Evolutionary conservation across 345 rosid species (phyloP).

Genomic region (Iberis pinnata): DNA sequence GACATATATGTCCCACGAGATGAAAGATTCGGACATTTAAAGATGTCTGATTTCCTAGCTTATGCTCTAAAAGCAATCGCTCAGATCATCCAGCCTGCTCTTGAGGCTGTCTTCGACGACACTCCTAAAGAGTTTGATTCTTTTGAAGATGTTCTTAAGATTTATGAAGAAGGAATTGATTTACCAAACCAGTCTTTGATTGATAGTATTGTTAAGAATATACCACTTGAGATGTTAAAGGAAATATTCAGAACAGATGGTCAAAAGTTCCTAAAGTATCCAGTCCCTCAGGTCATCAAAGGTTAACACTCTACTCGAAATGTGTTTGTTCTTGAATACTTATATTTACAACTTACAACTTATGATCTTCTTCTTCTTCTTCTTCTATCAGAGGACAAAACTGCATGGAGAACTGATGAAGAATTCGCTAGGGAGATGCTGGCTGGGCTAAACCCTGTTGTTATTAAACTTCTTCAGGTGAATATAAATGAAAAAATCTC

Average conservation of each 20-base stretch:
- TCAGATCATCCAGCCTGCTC: conserved; percentile 46
- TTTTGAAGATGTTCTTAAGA: conserved; percentile 44
- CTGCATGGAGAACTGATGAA: conserved; percentile 71
- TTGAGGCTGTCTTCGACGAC: conserved; percentile 37
- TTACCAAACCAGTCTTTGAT: conserved; percentile 40
- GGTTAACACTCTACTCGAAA: conserved; percentile 27
- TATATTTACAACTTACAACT: neutral
- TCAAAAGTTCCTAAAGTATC: conserved; percentile 41
- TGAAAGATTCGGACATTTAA: conserved; percentile 64
- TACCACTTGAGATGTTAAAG: conserved; percentile 48
- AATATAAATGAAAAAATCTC: neutral
- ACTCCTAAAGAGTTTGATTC: conserved; percentile 54
- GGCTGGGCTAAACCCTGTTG: conserved; percentile 62
- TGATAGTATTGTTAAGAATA: conserved; percentile 29
- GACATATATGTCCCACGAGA: conserved; percentile 75
- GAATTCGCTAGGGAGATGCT: conserved; percentile 85
- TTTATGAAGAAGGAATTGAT: conserved; percentile 51
- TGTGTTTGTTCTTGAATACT: neutral
- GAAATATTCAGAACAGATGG: conserved; percentile 54
- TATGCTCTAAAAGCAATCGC: conserved; percentile 46
- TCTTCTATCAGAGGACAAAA: conserved; percentile 39
- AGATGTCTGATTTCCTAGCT: conserved; percentile 58
- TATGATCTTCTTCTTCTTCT: neutral
- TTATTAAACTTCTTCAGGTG: conserved; percentile 55
- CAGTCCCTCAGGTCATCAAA: conserved; percentile 66